phyloP scores from a whole-genome alignment of 352 stramenopile genomes.

The Phytophthora cactorum region DNA sequence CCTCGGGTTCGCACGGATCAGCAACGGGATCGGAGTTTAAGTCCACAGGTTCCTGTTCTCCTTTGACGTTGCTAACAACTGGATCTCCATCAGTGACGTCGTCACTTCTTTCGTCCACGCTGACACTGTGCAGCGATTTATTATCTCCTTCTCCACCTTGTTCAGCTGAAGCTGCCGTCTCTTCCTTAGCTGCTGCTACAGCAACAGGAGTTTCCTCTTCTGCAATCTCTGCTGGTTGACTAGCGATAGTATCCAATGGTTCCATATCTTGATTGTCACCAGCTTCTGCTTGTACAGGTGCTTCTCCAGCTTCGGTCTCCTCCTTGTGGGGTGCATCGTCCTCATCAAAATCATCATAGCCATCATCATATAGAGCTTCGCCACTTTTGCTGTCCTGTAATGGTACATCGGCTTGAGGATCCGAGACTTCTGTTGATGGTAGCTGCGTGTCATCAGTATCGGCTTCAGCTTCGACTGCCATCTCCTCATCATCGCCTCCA shows the following conservation, averaged over 20 bases:
- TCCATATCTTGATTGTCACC: constrained; percentile 6
- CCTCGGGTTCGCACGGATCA: neutral
- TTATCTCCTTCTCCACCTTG: neutral
- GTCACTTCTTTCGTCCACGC: neutral
- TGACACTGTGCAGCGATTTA: neutral
- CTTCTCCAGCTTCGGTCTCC: constrained; percentile 8
- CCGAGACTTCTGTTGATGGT: constrained; percentile 1
- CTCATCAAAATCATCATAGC: constrained; percentile 40
- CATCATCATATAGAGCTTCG: constrained; percentile 49
- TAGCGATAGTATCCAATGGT: constrained; percentile 1
- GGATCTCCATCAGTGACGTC: neutral
- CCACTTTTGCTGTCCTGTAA: constrained; percentile 40
- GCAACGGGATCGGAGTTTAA: neutral
- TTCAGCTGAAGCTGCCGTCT: constrained; percentile 5
- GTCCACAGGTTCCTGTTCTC: neutral
- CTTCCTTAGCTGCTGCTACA: neutral
- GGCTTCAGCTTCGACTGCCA: constrained; percentile 24
- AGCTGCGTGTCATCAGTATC: constrained; percentile 17
- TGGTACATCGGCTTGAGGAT: constrained; percentile 6
- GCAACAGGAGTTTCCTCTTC: constrained; percentile 3
- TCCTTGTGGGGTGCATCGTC: constrained; percentile 17
- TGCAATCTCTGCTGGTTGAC: neutral
- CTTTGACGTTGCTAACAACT: neutral
- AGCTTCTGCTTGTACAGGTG: neutral
- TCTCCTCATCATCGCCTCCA: constrained; percentile 41